Evolutionary conservation across 192 early-diverging fungal species (phyloP).

Genomic region (Backusella australiensis): DNA sequence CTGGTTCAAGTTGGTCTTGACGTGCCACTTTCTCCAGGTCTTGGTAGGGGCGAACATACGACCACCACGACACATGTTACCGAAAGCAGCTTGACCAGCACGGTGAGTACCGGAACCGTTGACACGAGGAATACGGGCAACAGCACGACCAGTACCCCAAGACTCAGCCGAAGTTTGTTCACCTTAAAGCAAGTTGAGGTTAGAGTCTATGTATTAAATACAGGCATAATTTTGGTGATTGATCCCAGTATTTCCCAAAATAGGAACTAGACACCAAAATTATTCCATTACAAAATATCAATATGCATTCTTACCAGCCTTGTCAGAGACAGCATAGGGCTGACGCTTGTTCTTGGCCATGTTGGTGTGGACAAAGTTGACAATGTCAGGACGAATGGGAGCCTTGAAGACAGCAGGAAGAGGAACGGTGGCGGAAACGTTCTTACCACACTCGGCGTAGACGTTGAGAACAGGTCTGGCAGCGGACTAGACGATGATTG

Average conservation of each 20-base stretch:
- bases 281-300: too few relatives aligned
- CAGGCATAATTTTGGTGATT: too few relatives aligned
- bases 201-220: too few relatives aligned
- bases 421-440: conserved; percentile 68
- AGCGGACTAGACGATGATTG: conserved; percentile 24
- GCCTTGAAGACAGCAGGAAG: conserved; percentile 96
- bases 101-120: conserved; percentile 95
- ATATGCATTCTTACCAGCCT: conserved; percentile 52
- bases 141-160: conserved; percentile 99
- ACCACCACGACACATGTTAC: conserved; percentile 99
- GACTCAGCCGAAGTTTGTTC: conserved; percentile 99
- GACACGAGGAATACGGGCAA: conserved; percentile 99
- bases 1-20: conserved; percentile 99
- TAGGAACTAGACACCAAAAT: too few relatives aligned
- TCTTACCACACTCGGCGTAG: conserved; percentile 74
- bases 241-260: too few relatives aligned
- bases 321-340: conserved; percentile 91
- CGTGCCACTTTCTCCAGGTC: conserved; percentile 99
- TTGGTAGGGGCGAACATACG: conserved; percentile 99
- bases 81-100: conserved; percentile 98
- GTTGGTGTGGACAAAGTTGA: conserved; percentile 96
- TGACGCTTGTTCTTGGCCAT: conserved; percentile 99
- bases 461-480: conserved; percentile 93
- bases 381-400: conserved; percentile 97
- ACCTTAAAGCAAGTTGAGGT: too few relatives aligned